phyloP scores from a whole-genome alignment of 257 asterid genomes.

The Phtheirospermum japonicum region DNA sequence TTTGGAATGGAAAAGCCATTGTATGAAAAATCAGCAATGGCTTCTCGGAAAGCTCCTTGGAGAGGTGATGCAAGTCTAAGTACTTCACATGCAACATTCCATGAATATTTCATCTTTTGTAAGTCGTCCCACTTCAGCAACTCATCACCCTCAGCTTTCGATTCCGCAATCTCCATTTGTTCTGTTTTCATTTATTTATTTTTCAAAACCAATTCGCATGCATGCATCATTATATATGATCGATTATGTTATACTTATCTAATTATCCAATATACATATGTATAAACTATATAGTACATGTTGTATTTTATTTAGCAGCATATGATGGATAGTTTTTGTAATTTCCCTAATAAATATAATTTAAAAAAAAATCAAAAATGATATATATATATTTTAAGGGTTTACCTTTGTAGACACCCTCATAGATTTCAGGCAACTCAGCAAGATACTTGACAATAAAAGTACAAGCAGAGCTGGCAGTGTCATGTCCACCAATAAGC shows the following conservation, averaged over 20 bases:
- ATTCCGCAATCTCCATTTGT: conserved; percentile 50
- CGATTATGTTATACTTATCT: no score
- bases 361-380: neutral
- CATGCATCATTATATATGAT: no score
- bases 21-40: conserved; percentile 41
- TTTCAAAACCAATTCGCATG: no score
- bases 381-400: neutral
- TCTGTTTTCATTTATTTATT: conserved; percentile 33
- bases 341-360: no score
- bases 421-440: conserved; percentile 54
- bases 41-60: conserved; percentile 59
- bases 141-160: conserved; percentile 37
- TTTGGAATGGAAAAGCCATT: conserved; percentile 54
- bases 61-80: conserved; percentile 50
- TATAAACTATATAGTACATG: no score
- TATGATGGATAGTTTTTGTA: no score
- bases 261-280: no score
- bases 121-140: conserved; percentile 48
- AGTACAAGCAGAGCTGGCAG: conserved; percentile 59
- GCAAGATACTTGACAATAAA: conserved; percentile 56
- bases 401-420: conserved; percentile 33
- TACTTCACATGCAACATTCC: conserved; percentile 56
- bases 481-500: conserved; percentile 60
- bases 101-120: conserved; percentile 55
- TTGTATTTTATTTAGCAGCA: no score